Conservation (phyloP, 305 asterid species). For the Fraxinus paxiana region DNA sequence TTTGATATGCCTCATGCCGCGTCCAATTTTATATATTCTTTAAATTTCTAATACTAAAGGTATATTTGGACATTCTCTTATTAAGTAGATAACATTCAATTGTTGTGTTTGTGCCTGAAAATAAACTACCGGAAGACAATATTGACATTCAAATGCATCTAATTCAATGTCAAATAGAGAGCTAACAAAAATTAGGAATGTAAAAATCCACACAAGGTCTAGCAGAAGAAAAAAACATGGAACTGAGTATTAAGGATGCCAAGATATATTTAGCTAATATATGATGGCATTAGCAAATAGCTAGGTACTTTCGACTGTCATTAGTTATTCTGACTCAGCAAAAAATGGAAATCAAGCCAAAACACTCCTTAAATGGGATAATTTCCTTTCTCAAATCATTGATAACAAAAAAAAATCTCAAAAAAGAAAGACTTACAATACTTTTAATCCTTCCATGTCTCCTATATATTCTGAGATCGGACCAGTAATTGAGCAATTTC, state of each 20-base stretch:
- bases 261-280: neutral
- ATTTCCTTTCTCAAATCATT: neutral
- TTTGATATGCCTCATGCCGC: neutral
- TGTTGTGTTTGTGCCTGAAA: neutral
- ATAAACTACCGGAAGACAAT: neutral
- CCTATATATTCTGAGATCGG: constrained; percentile 49
- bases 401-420: neutral
- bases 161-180: neutral
- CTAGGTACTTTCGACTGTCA: neutral
- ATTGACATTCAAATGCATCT: neutral
- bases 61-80: neutral
- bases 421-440: constrained; percentile 45
- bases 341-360: neutral
- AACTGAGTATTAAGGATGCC: neutral
- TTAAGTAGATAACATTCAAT: neutral
- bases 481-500: constrained; percentile 72
- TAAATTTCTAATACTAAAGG: neutral
- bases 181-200: neutral
- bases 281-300: neutral
- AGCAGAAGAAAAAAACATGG: neutral
- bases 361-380: neutral
- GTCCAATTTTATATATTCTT: neutral
- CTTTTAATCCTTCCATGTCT: constrained; percentile 24
- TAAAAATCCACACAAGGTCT: neutral
- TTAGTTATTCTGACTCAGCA: neutral